phyloP scores from a whole-genome alignment of 192 early-diverging fungal genomes.

The Coemansia umbellata region DNA sequence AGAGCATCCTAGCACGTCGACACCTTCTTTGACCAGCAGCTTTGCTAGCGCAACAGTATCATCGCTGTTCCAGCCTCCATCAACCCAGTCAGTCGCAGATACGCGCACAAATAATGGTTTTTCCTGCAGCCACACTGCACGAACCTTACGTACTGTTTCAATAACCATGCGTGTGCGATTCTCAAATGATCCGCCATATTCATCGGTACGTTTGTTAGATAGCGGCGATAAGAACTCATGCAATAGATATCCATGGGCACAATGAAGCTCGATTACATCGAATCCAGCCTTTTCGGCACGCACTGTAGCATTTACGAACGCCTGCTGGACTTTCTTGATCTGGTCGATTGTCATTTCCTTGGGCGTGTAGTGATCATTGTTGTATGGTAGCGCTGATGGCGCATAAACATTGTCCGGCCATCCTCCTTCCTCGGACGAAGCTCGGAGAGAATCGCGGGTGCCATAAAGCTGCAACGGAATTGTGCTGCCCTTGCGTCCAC shows the following conservation, averaged over 20 bases:
- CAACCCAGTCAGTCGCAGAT: conserved; percentile 69
- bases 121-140: conserved; percentile 68
- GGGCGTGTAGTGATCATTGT: conserved; percentile 12
- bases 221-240: conserved; percentile 78
- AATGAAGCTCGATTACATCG: conserved; percentile 85
- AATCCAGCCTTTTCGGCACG: conserved; percentile 78
- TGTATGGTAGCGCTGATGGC: conserved; percentile 56
- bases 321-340: conserved; percentile 59
- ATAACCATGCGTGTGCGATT: conserved; percentile 77
- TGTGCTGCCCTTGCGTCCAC: conserved; percentile 70
- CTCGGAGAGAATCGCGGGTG: neutral
- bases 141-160: conserved; percentile 61
- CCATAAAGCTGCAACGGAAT: conserved; percentile 14
- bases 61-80: conserved; percentile 65
- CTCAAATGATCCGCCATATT: conserved; percentile 88
- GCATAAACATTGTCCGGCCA: conserved; percentile 72
- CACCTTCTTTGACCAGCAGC: conserved; percentile 59
- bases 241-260: conserved; percentile 87
- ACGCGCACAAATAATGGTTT: conserved; percentile 84
- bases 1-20: conserved; percentile 83
- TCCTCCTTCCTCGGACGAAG: conserved; percentile 50
- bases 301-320: conserved; percentile 64
- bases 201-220: conserved; percentile 82
- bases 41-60: conserved; percentile 65
- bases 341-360: conserved; percentile 61